phyloP scores from a whole-genome alignment of 2,329 filamentous ascomycete species.

The Clarireedia monteithiana region DNA sequence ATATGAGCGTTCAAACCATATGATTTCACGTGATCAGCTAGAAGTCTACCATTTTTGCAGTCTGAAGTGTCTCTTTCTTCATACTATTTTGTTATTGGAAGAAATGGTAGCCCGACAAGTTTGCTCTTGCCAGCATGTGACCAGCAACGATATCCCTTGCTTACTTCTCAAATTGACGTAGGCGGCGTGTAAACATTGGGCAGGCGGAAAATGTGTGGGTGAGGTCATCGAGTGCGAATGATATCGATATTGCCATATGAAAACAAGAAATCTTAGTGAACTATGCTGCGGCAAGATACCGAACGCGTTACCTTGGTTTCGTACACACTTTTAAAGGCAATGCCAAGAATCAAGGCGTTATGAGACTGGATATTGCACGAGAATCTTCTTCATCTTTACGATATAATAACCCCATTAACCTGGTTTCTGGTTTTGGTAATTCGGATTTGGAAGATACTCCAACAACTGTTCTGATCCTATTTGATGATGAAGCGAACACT shows the following conservation, averaged over 20 bases:
- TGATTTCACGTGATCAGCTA: too few relatives aligned
- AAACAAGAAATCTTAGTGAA: background rate
- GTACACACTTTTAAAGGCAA: too few relatives aligned
- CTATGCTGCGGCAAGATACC: too few relatives aligned
- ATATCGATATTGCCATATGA: background rate
- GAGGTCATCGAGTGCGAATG: background rate
- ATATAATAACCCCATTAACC: background rate
- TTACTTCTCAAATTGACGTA: constrained; percentile 2
- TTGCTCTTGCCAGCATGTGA: background rate
- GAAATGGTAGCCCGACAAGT: background rate
- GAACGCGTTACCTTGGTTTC: too few relatives aligned
- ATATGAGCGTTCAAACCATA: background rate
- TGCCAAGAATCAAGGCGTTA: too few relatives aligned
- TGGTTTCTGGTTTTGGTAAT: background rate
- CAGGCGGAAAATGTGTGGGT: background rate
- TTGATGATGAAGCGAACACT: constrained; percentile 47
- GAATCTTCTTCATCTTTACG: constrained; percentile 1
- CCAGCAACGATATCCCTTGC: background rate
- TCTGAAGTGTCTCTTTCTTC: too few relatives aligned
- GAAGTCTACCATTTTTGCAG: too few relatives aligned
- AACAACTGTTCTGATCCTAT: background rate
- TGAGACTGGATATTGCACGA: background rate
- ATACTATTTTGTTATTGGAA: background rate
- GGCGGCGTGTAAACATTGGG: background rate
- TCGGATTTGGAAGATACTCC: background rate